phyloP scores from a whole-genome alignment of 441 rosid species.

The Pelargonium cotyledonis region DNA sequence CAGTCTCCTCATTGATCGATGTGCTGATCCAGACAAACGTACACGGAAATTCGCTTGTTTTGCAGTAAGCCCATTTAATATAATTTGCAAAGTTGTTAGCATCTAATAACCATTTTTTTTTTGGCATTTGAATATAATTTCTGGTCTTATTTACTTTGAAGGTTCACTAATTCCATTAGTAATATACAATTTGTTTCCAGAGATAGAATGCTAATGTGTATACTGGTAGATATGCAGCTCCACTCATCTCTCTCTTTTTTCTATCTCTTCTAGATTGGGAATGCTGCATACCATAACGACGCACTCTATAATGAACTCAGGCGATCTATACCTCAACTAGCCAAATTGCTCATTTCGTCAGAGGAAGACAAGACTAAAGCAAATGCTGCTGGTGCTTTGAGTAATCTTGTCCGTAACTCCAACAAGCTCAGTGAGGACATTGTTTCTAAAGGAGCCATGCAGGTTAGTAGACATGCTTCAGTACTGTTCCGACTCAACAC shows the following conservation, averaged over 20 bases:
- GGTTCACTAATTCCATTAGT: background rate
- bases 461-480: conserved; percentile 40
- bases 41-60: conserved; percentile 96
- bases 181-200: background rate
- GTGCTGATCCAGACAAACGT: conserved; percentile 91
- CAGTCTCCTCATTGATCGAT: conserved; percentile 76
- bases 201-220: background rate
- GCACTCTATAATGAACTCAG: conserved; percentile 73
- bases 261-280: conserved; percentile 59
- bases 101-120: background rate
- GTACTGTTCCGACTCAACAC: background rate
- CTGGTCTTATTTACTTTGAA: conserved; percentile 5
- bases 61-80: conserved; percentile 47
- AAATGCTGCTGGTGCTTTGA: conserved; percentile 95
- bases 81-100: background rate
- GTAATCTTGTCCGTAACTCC: conserved; percentile 96
- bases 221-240: background rate
- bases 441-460: conserved; percentile 87
- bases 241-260: conserved; percentile 2
- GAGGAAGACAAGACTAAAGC: conserved; percentile 98
- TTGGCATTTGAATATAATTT: background rate
- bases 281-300: conserved; percentile 93
- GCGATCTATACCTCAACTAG: conserved; percentile 80
- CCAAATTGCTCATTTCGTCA: conserved; percentile 59
- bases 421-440: conserved; percentile 87